A percentile compares a stretch with the other conserved stretches of the same genome.
Evolutionary conservation across 1,139 yeast species (phyloP).

Genomic region (Sugiyamaella xylanicola): DNA sequence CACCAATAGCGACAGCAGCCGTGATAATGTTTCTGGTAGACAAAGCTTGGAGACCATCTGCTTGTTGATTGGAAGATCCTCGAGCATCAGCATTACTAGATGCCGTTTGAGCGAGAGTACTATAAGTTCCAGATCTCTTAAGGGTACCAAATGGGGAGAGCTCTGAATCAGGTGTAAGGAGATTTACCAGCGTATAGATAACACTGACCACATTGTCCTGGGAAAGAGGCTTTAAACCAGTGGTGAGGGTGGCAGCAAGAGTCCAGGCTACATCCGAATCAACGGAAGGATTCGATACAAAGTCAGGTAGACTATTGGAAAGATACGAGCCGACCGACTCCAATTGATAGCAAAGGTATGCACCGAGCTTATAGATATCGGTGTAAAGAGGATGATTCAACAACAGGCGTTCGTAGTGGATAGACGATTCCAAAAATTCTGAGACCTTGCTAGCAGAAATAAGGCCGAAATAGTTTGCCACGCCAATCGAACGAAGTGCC

Average conservation of each 20-base stretch:
- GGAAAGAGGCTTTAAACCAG: conserved; percentile 51
- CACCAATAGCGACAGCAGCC: conserved; percentile 72
- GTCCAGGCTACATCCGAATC: conserved; percentile 33
- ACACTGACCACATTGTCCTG: conserved; percentile 88
- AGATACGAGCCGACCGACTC: conserved; percentile 39
- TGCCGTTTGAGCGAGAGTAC: conserved; percentile 13
- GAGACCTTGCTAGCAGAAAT: conserved; percentile 40
- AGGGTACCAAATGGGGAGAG: conserved; percentile 15
- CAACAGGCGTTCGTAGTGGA: conserved; percentile 40
- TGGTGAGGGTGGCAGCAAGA: conserved; percentile 47
- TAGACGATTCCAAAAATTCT: conserved; percentile 41
- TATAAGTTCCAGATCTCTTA: conserved; percentile 17
- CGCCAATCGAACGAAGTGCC: conserved; percentile 49
- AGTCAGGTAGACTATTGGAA: conserved; percentile 39
- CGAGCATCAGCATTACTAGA: conserved; percentile 12
- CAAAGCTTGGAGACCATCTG: conserved; percentile 19
- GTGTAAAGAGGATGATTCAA: conserved; percentile 46
- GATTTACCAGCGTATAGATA: conserved; percentile 78
- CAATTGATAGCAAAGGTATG: conserved; percentile 53
- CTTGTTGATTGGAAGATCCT: conserved; percentile 21
- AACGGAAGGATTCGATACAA: conserved; percentile 49
- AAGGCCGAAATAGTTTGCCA: conserved; percentile 42
- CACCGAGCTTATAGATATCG: conserved; percentile 56
- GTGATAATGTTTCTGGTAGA: conserved; percentile 55
- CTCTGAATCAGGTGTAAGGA: conserved; percentile 59